Percentiles rank a stretch among this genome's conserved stretches.
phyloP scores from a whole-genome alignment of 352 stramenopile genomes.

The Stramenopiles sp. region DNA sequence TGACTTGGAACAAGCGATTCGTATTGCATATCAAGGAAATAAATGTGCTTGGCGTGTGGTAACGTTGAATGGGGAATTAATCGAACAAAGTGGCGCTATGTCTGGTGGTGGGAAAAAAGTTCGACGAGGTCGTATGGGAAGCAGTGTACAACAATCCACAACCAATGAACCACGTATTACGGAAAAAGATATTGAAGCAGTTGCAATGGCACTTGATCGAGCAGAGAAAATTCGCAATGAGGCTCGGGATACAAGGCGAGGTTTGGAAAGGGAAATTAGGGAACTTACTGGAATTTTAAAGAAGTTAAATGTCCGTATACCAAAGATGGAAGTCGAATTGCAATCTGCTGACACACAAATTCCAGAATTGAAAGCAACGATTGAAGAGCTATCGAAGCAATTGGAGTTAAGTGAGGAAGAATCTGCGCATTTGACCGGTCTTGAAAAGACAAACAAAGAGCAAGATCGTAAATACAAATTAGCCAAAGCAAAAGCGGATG shows the following conservation, averaged over 20 bases:
- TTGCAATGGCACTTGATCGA: not conserved
- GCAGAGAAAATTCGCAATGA: not conserved
- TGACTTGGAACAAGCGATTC: constrained; percentile 72
- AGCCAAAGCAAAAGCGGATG: constrained; percentile 34
- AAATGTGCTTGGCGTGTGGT: constrained; percentile 86
- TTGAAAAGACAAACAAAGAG: constrained; percentile 46
- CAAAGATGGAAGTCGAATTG: not conserved
- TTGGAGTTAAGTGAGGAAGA: constrained; percentile 25
- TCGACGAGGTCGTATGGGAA: constrained; percentile 76
- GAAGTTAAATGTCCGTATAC: not conserved
- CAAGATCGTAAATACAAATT: constrained; percentile 43
- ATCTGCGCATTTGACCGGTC: constrained; percentile 27
- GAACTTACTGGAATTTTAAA: not conserved
- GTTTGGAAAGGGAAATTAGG: not conserved
- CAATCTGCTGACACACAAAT: not conserved
- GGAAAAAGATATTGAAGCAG: not conserved
- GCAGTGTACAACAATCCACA: constrained; percentile 2
- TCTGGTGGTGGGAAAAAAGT: constrained; percentile 80
- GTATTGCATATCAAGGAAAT: constrained; percentile 66
- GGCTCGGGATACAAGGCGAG: not conserved
- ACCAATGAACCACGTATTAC: not conserved
- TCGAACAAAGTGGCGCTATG: constrained; percentile 97
- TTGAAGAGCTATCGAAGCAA: not conserved
- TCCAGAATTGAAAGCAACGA: not conserved
- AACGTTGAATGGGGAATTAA: constrained; percentile 87